These are phyloP conservation scores for Mycena sp. DNA, from an alignment of 1,284 basidiomycete species.

Conservation along the genomic window DNA sequence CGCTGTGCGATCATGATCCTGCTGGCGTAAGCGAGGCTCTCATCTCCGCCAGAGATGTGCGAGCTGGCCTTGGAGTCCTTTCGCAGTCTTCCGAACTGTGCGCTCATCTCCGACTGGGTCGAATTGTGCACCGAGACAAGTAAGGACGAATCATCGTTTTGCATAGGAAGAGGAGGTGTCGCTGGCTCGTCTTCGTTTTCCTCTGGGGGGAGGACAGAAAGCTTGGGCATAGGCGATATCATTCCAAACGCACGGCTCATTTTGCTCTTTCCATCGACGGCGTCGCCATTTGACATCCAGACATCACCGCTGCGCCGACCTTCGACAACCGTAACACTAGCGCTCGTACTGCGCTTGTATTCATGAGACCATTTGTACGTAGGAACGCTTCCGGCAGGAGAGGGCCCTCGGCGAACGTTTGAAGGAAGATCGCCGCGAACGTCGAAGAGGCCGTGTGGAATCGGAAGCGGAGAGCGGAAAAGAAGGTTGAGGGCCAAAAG, in stretches of 20 bases:
- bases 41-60: constrained; percentile 57
- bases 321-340: constrained; percentile 72
- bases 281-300: constrained; percentile 74
- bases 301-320: constrained; percentile 74
- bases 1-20: constrained; percentile 74
- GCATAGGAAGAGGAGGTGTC: constrained; percentile 59
- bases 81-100: constrained; percentile 61
- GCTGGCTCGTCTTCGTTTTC: constrained; percentile 49
- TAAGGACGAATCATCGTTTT: constrained; percentile 53
- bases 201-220: constrained; percentile 68
- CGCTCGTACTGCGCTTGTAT: constrained; percentile 70
- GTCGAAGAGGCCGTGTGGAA: constrained; percentile 71
- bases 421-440: constrained; percentile 54
- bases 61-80: constrained; percentile 65
- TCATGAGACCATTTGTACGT: constrained; percentile 58
- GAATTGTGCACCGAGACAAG: constrained; percentile 53
- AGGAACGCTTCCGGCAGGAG: constrained; percentile 49
- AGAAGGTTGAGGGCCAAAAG: constrained; percentile 68
- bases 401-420: constrained; percentile 51
- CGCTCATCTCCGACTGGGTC: constrained; percentile 61
- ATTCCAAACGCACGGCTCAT: constrained; percentile 66
- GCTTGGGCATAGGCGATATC: constrained; percentile 67
- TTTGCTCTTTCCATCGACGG: constrained; percentile 68
- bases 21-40: constrained; percentile 58
- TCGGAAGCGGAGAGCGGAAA: constrained; percentile 67